Evolutionary conservation across 805 yeast genomes (phyloP).

Genomic region (Teunomyces panamensis): DNA sequence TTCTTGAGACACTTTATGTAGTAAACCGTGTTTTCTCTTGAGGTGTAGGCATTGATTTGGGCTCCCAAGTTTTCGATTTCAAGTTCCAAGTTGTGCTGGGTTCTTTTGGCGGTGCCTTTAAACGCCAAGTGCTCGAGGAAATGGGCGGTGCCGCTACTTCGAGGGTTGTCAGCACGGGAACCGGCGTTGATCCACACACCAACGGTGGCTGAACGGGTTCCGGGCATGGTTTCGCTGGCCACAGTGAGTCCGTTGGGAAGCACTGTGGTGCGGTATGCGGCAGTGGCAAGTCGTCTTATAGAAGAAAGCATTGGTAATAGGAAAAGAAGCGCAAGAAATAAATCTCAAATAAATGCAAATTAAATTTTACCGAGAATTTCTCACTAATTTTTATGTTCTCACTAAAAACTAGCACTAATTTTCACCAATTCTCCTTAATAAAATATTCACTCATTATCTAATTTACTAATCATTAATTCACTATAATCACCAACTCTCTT

Average conservation of each 20-base stretch:
- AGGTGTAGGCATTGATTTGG: slow-evolving; percentile 97
- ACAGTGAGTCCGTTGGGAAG: slow-evolving; percentile 91
- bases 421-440: no score
- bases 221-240: slow-evolving; percentile 85
- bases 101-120: slow-evolving; percentile 83
- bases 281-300: slow-evolving; percentile 3
- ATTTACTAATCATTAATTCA: no score
- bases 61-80: slow-evolving; percentile 97
- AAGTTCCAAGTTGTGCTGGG: slow-evolving; percentile 79
- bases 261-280: slow-evolving; percentile 55
- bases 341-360: background rate
- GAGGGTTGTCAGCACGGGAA: slow-evolving; percentile 88
- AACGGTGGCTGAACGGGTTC: slow-evolving; percentile 90
- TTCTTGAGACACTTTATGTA: slow-evolving; percentile 82
- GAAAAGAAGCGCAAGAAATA: background rate
- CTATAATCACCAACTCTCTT: no score
- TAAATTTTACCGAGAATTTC: no score
- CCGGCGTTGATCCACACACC: slow-evolving; percentile 99
- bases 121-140: slow-evolving; percentile 95
- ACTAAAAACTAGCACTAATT: no score
- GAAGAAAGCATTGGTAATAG: background rate
- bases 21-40: slow-evolving; percentile 95
- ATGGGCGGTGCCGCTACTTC: slow-evolving; percentile 93
- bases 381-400: no score
- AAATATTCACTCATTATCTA: no score